Percentiles rank a stretch among this genome's conserved stretches.
Evolutionary conservation across 2,329 filamentous ascomycete species (phyloP).

Genomic region (Stylonectria norvegica): DNA sequence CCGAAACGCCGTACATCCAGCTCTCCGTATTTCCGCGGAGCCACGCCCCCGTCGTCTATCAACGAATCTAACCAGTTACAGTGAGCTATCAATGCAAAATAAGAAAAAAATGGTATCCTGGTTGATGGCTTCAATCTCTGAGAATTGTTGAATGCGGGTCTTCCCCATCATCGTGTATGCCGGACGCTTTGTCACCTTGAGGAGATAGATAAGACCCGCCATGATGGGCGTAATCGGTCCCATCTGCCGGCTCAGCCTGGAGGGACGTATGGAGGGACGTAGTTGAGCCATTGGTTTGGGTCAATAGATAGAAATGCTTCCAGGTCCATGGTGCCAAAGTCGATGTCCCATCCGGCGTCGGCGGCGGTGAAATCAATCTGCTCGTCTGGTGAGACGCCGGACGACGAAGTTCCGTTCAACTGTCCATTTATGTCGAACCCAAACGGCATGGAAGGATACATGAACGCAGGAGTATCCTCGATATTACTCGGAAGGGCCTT

Average conservation of each 20-base stretch:
- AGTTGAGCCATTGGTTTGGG: slow-evolving; percentile 25
- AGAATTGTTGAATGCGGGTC: slow-evolving; percentile 3
- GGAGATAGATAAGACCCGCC: too few relatives aligned
- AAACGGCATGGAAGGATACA: slow-evolving; percentile 29
- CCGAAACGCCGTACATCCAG: slow-evolving; percentile 12
- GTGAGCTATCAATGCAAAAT: too few relatives aligned
- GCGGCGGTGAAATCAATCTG: slow-evolving; percentile 27
- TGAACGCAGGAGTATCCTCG: slow-evolving; percentile 20
- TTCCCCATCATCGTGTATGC: slow-evolving; percentile 4
- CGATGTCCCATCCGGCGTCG: slow-evolving; percentile 30
- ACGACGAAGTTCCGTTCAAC: slow-evolving; percentile 19
- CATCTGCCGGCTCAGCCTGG: too few relatives aligned
- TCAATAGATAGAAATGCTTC: slow-evolving; percentile 32
- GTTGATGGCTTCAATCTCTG: too few relatives aligned
- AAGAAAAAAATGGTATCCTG: too few relatives aligned
- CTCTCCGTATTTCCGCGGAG: slow-evolving; percentile 10
- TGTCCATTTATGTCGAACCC: slow-evolving; percentile 23
- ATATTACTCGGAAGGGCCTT: too few relatives aligned
- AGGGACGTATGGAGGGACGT: too few relatives aligned
- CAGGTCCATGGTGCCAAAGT: slow-evolving; percentile 33
- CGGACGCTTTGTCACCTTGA: too few relatives aligned
- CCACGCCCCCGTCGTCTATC: slow-evolving; percentile 8
- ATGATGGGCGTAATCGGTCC: too few relatives aligned
- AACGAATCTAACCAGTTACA: slow-evolving; percentile 3
- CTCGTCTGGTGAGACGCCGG: slow-evolving; percentile 19